Evolutionary conservation across 2,329 filamentous ascomycete genomes (phyloP), one percentile per base, ranked within the genome.

Genomic region (Aspergillus niger): DNA sequence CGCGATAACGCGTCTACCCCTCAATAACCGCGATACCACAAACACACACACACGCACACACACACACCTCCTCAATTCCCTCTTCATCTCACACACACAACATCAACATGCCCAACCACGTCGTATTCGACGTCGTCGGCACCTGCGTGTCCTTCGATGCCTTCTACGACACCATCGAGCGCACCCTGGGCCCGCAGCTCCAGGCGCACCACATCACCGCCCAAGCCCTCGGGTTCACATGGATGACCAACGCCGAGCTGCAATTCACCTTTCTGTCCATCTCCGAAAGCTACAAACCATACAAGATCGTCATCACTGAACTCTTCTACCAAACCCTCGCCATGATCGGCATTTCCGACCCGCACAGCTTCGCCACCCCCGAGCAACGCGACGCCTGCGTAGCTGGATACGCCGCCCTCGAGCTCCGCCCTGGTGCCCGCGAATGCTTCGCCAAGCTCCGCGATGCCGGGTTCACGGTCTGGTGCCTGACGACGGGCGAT

Each of bases 401-500:
- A 3, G 68, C 72, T 22, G 72, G 74, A 1, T 82, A 81, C 58
- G 68, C 65, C 0, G 60, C 67, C 7, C 55, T 76, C 2, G 59
- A 72, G 39, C 64, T 79, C 0, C 63, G 80, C 2, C 66, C 72
- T 0, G 79, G 76, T 0, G 69, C 71, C 0, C 69, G 70, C 20
- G 74, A 78, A 24, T 75, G 74, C 47, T 74, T 81, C 41, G 66
- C 73, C 15, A 76, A 73, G 22, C 68, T 86, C 44, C 70, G 80
- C 3, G 74, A 72, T 0, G 74, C 70, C 0, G 81, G 83, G 0
- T 85, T 84, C 61, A 82, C 79, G 0, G 78, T 85, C 4, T 86
- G 83, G 83, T 80, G 77, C 32, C 74, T 86, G 26, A 85, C 83
- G 0, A 81, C 82, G 0, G 84, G 81, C 1, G 83, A 86, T 65